These are phyloP conservation scores for Cryptococcus sp. DNA, from an alignment of 1,284 basidiomycete genomes.

Conservation along the genomic window DNA sequence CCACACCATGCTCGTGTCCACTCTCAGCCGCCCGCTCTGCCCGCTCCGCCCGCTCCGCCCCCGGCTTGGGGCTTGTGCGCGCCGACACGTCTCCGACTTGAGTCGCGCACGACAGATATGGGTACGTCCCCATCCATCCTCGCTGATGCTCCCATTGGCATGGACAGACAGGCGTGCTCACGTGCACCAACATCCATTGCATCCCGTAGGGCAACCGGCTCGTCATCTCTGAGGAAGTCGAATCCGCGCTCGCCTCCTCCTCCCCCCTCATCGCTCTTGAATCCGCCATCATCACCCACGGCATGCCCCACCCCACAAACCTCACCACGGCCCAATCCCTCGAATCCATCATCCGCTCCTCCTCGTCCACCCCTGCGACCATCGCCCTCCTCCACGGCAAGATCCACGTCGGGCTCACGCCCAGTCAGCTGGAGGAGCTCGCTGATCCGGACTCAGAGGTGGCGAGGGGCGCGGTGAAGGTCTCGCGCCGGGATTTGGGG, in stretches of 20 bases:
- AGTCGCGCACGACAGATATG: slow-evolving; percentile 4
- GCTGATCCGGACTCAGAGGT: slow-evolving; percentile 58
- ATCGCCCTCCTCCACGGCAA: slow-evolving; percentile 80
- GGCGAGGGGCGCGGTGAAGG: slow-evolving; percentile 57
- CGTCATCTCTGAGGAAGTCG: slow-evolving; percentile 59
- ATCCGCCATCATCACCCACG: slow-evolving; percentile 89
- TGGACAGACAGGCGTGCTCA: too few species aligned
- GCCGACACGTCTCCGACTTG: neutral
- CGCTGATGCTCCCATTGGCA: too few species aligned
- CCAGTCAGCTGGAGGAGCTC: slow-evolving; percentile 65
- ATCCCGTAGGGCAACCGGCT: slow-evolving; percentile 23
- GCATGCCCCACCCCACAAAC: slow-evolving; percentile 77
- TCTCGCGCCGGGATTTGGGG: slow-evolving; percentile 84
- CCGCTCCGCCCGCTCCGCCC: too few species aligned
- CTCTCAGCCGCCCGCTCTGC: too few species aligned
- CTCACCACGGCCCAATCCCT: slow-evolving; percentile 68
- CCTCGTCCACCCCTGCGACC: slow-evolving; percentile 81
- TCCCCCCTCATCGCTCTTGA: slow-evolving; percentile 55
- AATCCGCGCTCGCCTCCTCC: slow-evolving; percentile 63
- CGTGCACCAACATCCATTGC: neutral
- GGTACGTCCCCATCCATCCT: slow-evolving; percentile 3
- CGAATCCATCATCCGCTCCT: slow-evolving; percentile 71
- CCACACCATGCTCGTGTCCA: too few species aligned
- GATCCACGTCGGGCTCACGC: slow-evolving; percentile 77
- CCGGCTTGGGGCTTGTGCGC: too few species aligned